Conservation (phyloP, 78 protist species). For the Tieghemostelium lacteum region DNA sequence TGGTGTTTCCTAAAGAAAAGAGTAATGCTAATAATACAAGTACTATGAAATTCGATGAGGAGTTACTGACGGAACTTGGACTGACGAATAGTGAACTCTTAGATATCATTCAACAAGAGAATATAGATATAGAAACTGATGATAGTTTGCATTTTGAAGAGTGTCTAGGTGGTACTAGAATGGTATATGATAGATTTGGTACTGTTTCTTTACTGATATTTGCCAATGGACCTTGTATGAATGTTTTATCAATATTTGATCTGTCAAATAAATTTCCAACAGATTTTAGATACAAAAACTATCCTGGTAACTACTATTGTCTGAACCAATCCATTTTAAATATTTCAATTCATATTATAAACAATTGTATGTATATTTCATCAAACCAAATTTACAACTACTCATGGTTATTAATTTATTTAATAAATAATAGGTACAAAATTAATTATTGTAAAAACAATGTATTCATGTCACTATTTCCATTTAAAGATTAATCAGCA, state of each 20-base stretch:
- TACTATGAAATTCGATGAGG: too few relatives aligned
- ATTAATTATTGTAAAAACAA: constrained; percentile 11
- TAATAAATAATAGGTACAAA: too few relatives aligned
- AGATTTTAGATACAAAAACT: background rate
- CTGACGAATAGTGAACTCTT: too few relatives aligned
- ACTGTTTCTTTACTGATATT: background rate
- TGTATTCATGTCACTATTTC: constrained; percentile 38
- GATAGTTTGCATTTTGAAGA: too few relatives aligned
- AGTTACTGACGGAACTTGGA: too few relatives aligned
- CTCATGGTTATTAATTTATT: too few relatives aligned
- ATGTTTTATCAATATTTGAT: constrained; percentile 6
- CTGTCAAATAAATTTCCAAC: background rate
- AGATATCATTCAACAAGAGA: background rate
- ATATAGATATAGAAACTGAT: too few relatives aligned
- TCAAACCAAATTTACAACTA: background rate
- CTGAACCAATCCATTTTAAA: constrained; percentile 18
- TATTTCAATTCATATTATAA: constrained; percentile 12
- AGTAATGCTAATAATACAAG: too few relatives aligned
- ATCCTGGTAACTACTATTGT: background rate
- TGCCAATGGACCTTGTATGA: constrained; percentile 35
- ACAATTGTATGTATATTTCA: background rate
- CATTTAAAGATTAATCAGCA: background rate
- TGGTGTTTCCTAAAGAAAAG: too few relatives aligned
- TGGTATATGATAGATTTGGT: background rate
- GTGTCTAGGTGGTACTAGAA: constrained; percentile 9